Base-by-base conservation (phyloP, 2,329 filamentous ascomycete genomes). In the Chaetomiaceae sp. region DNA sequence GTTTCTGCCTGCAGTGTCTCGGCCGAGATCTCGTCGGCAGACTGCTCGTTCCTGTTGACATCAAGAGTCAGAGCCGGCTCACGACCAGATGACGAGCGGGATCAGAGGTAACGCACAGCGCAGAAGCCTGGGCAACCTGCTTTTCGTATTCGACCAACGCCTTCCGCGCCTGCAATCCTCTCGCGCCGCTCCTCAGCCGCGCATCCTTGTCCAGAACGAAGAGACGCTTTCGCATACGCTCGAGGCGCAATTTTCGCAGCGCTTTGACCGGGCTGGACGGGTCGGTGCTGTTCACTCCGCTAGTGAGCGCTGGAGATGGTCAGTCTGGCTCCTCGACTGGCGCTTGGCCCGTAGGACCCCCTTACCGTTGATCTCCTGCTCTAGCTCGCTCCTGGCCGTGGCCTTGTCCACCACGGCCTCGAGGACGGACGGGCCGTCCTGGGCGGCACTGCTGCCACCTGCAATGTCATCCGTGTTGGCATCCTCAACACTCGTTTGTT, bases 161-260 rank as follows among this genome's bases (percentile, higher is more conserved):
- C 57, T 93, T 91, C n/a, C 87, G 73, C 0, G 87, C 87, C 50
- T 84, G 76, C 60, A 85, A 68, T 0, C 88, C 88, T 34, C 88
- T 70, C 1, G 85, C 77, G 27, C 88, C 88, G 58, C 86, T 91
- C 42, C 86, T 73, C 33, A 88, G 67, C 34, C 79, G 73, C 7
- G 87, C 86, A 59, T 88, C 81, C 54, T 89, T 86, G 58, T 87
- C 81, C 1, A 82, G 75, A 17, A 82, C 74, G 46, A 85, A 86
- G 3, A 89, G 68, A 6, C 78, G 74, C 56, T 76, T 74, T 53
- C 78, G 73, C 30, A 85, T 68, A 18, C 79, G 72, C 51, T 81
- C 74, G 56, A 86, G 76, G 20, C 75, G 76, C 20, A 90, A 64
- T 41, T 70, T 70, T 17, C 86, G 75, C 29, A 85, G 68, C 0